Percentiles rank a stretch among this genome's conserved stretches.
Conservation (phyloP, 202 grass and related monocot genomes). For the Zoysia matrella region DNA sequence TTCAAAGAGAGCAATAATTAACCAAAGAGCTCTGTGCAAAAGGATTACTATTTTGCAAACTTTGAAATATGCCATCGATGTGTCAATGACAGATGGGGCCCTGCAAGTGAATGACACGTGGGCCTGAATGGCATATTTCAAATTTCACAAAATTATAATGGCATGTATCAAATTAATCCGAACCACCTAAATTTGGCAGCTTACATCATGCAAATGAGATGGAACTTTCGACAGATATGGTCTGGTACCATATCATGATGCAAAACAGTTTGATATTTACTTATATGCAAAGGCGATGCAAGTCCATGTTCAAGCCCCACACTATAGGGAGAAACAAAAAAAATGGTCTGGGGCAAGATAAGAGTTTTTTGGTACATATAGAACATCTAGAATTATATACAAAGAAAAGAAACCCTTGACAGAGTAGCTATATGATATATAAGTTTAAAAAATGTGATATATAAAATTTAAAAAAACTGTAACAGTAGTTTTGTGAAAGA, state of each 20-base stretch:
- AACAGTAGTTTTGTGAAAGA: not conserved
- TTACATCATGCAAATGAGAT: conserved; percentile 35
- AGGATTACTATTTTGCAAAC: too few species aligned
- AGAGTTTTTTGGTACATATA: not conserved
- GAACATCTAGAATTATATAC: not conserved
- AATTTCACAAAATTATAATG: too few species aligned
- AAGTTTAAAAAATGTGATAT: too few species aligned
- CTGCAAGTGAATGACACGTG: too few species aligned
- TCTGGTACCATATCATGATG: not conserved
- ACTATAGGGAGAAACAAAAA: not conserved
- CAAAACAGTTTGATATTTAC: not conserved
- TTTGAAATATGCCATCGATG: too few species aligned
- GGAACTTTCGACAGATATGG: not conserved
- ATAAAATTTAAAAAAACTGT: too few species aligned
- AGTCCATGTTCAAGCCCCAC: not conserved
- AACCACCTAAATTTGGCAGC: conserved; percentile 29
- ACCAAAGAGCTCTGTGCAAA: conserved; percentile 16
- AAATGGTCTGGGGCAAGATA: not conserved
- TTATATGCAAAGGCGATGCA: not conserved
- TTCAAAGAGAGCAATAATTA: conserved; percentile 47
- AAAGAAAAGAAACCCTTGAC: not conserved
- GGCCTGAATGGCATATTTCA: too few species aligned
- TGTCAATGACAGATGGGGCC: too few species aligned
- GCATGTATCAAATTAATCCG: not conserved
- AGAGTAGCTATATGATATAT: too few species aligned